A percentile compares a stretch with the other conserved stretches of the same genome.
phyloP scores from a whole-genome alignment of 495 filamentous ascomycete genomes.

The Glarea lozoyensis region DNA sequence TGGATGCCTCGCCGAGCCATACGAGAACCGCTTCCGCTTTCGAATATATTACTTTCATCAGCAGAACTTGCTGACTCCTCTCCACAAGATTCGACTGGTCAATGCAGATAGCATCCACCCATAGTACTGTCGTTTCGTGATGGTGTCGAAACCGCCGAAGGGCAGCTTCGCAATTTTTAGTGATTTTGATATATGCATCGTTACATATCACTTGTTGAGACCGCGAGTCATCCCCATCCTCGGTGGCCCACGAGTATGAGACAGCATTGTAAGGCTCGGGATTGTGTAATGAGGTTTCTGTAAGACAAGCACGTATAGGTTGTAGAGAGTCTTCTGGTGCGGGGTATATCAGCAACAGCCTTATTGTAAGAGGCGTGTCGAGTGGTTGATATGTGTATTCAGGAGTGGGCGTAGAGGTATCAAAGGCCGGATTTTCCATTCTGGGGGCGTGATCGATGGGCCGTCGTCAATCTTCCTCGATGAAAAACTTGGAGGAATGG shows the following conservation, averaged over 20 bases:
- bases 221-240: slow-evolving; percentile 1
- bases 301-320: background rate
- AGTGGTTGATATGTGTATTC: too few relatives aligned
- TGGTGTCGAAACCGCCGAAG: slow-evolving; percentile 11
- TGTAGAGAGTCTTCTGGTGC: background rate
- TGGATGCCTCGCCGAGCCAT: slow-evolving; percentile 1
- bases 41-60: slow-evolving; percentile 13
- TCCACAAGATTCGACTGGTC: slow-evolving; percentile 10
- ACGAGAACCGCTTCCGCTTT: slow-evolving; percentile 1
- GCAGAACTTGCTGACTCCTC: slow-evolving; percentile 8
- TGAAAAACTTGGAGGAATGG: too few relatives aligned
- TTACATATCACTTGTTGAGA: background rate
- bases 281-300: background rate
- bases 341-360: too few relatives aligned
- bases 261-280: background rate
- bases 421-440: too few relatives aligned
- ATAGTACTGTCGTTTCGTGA: slow-evolving; percentile 5
- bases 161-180: slow-evolving; percentile 14
- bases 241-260: slow-evolving; percentile 7
- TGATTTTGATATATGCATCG: slow-evolving; percentile 3
- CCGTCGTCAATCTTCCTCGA: too few relatives aligned
- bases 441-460: too few relatives aligned
- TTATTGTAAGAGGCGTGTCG: too few relatives aligned
- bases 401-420: too few relatives aligned
- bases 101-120: slow-evolving; percentile 15